These are phyloP conservation scores for Backusella tarrabulga DNA, from an alignment of 192 early-diverging fungal species.

Conservation along the genomic window DNA sequence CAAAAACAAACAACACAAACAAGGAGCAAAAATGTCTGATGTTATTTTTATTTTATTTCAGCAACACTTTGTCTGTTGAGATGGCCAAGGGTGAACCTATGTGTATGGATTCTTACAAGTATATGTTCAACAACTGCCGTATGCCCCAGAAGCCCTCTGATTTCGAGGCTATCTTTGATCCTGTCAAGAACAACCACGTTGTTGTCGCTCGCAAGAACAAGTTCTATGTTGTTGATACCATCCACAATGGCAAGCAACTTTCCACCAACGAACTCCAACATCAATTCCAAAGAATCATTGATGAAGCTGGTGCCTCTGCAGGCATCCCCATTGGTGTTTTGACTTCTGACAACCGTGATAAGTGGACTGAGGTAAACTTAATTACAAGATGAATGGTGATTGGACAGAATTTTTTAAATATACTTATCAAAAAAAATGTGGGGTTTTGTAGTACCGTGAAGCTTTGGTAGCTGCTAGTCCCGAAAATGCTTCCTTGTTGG, in stretches of 20 bases:
- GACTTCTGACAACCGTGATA: conserved; percentile 91
- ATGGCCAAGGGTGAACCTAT: conserved; percentile 75
- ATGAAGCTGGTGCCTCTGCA: conserved; percentile 60
- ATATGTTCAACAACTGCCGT: conserved; percentile 96
- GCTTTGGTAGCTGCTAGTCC: conserved; percentile 62
- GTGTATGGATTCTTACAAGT: conserved; percentile 91
- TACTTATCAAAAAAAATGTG: background rate
- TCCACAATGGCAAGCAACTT: conserved; percentile 76
- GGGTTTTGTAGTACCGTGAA: conserved; percentile 53
- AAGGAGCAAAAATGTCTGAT: background rate
- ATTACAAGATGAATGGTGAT: background rate
- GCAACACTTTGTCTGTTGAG: conserved; percentile 77
- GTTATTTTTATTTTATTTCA: background rate
- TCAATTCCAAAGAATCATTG: conserved; percentile 72
- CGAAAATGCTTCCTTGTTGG: conserved; percentile 68
- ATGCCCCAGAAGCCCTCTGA: conserved; percentile 88
- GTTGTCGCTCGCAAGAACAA: conserved; percentile 88
- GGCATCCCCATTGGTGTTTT: conserved; percentile 81
- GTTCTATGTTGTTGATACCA: conserved; percentile 78
- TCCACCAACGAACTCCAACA: conserved; percentile 81
- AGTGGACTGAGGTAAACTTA: conserved; percentile 75
- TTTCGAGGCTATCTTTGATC: conserved; percentile 70
- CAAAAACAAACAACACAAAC: too few species aligned
- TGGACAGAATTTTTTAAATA: background rate
- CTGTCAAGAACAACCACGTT: conserved; percentile 77